Percentiles rank a stretch among this genome's conserved stretches.
Evolutionary conservation across 345 rosid species (phyloP).

Genomic region (Euphorbia lathyris): DNA sequence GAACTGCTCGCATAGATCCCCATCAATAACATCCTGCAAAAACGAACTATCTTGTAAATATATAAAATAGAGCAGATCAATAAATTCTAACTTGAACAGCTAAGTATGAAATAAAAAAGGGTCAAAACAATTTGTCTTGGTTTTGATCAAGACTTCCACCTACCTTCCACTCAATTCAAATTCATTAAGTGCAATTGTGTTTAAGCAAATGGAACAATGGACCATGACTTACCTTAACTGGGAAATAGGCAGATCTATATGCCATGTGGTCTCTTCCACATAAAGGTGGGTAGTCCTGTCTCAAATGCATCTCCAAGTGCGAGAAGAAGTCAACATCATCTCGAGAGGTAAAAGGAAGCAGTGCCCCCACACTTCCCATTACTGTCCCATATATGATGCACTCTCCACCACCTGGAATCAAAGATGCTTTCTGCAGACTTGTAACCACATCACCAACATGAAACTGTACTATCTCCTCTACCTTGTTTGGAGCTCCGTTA

Average conservation of each 20-base stretch:
- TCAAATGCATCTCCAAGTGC: conserved; percentile 96
- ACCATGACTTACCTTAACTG: conserved; percentile 64
- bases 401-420: conserved; percentile 94
- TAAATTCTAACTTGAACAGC: not conserved
- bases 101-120: not conserved
- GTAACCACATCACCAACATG: conserved; percentile 86
- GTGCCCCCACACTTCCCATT: conserved; percentile 92
- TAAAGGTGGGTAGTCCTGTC: conserved; percentile 97
- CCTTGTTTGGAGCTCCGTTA: conserved; percentile 95
- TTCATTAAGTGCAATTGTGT: not conserved
- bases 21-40: conserved; percentile 93
- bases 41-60: not conserved
- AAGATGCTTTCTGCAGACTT: conserved; percentile 81
- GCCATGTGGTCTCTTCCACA: conserved; percentile 90
- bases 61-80: not conserved
- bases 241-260: conserved; percentile 92
- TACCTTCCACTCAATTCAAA: no score
- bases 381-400: conserved; percentile 85
- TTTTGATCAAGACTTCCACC: not conserved
- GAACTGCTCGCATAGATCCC: conserved; percentile 96
- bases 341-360: conserved; percentile 87
- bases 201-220: not conserved
- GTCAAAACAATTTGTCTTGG: not conserved
- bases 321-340: conserved; percentile 98
- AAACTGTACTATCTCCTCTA: conserved; percentile 94